Evolutionary conservation across 169 alveolate species (phyloP).

Genomic region (Plasmodium adleri): DNA sequence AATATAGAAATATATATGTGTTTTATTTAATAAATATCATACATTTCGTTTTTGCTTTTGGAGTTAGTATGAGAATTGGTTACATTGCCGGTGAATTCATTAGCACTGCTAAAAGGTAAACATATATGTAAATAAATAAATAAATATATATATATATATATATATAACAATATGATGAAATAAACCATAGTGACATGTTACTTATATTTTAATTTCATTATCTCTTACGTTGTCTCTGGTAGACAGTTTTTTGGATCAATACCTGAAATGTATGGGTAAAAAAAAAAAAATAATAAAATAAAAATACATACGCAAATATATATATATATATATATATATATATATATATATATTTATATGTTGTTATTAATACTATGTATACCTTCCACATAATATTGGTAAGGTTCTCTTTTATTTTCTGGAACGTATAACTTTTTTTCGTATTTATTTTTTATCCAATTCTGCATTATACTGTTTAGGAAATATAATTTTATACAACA

Average conservation of each 20-base stretch:
- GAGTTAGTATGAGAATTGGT: background rate
- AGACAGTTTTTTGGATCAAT: slow-evolving; percentile 19
- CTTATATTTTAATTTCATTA: background rate
- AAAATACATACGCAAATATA: background rate
- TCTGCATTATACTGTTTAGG: slow-evolving; percentile 87
- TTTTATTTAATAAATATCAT: slow-evolving; percentile 8
- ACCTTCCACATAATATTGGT: slow-evolving; percentile 65
- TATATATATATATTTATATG: background rate
- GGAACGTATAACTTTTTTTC: slow-evolving; percentile 86
- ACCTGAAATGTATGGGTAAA: background rate
- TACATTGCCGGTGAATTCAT: background rate
- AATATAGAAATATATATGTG: background rate
- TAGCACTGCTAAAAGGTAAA: background rate
- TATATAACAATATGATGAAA: no score
- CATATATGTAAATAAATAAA: no score
- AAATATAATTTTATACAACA: no score
- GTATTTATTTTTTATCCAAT: slow-evolving; percentile 90
- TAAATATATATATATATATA: no score
- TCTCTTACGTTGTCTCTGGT: slow-evolving; percentile 5
- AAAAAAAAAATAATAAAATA: background rate
- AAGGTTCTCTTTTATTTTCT: slow-evolving; percentile 82
- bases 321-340: background rate
- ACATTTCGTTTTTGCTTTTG: slow-evolving; percentile 1
- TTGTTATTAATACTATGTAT: no score
- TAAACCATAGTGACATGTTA: no score